These are phyloP conservation scores for Saturnispora sanitii DNA, from an alignment of 805 yeast genomes.

Conservation along the genomic window DNA sequence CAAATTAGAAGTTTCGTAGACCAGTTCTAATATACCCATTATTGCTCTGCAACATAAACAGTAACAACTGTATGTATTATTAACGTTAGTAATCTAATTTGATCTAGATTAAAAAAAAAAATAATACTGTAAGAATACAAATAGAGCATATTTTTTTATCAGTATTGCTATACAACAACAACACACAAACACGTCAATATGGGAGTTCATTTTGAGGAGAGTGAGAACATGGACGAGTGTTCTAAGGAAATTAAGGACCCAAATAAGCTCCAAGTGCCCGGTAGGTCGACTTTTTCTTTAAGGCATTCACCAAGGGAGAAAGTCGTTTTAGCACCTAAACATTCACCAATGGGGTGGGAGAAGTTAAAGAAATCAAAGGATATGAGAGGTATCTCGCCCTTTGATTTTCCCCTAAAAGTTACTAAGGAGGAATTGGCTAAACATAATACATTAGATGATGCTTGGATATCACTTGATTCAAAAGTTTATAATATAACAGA, in stretches of 20 bases:
- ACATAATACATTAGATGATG: conserved; percentile 57
- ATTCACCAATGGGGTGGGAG: conserved; percentile 87
- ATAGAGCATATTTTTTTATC: no score
- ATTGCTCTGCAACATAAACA: no score
- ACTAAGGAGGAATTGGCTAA: conserved; percentile 38
- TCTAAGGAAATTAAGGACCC: background rate
- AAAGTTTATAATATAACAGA: conserved; percentile 82
- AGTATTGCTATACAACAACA: no score
- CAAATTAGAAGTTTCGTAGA: no score
- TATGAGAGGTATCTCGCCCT: conserved; percentile 42
- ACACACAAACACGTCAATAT: no score
- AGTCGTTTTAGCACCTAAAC: conserved; percentile 64
- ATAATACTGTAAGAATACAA: no score
- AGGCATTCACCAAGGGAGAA: conserved; percentile 32
- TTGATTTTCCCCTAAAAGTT: conserved; percentile 43
- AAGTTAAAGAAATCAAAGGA: conserved; percentile 38
- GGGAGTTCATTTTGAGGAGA: background rate
- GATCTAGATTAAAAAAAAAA: no score
- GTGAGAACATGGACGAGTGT: background rate
- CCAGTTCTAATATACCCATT: no score
- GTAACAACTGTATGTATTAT: no score
- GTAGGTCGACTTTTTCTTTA: conserved; percentile 13
- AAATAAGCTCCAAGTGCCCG: conserved; percentile 3
- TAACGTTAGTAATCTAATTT: no score
- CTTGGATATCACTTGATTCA: conserved; percentile 77